Conservation (phyloP, 2,329 filamentous ascomycete species). For the Penicillium sp. region DNA sequence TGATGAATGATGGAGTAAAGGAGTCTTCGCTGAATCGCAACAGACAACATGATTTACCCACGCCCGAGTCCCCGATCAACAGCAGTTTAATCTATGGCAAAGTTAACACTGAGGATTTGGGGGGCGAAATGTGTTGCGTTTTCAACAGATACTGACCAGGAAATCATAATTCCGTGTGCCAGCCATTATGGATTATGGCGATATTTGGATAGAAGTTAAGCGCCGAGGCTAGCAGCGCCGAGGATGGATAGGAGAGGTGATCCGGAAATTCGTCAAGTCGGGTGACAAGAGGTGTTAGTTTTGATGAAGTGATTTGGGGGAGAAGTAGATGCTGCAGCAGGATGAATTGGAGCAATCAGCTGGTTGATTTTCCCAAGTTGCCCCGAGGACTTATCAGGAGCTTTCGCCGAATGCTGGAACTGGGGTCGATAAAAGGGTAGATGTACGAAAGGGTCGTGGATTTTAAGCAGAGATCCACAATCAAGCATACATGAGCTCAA, state of each 20-base stretch:
- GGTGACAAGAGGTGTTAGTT: not conserved
- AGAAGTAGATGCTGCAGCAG: not conserved
- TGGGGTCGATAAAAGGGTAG: not conserved
- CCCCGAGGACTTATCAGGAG: conserved; percentile 4
- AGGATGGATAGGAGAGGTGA: not conserved
- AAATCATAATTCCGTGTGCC: conserved; percentile 99
- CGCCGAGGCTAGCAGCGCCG: not conserved
- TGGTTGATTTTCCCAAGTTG: conserved; percentile 2
- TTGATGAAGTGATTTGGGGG: not conserved
- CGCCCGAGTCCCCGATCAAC: conserved; percentile 93
- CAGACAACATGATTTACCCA: conserved; percentile 96
- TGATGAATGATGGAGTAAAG: conserved; percentile 97
- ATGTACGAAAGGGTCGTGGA: not conserved
- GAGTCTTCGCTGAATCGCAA: conserved; percentile 96
- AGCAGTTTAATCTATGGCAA: conserved; percentile 81
- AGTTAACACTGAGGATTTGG: not conserved
- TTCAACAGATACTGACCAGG: conserved; percentile 64
- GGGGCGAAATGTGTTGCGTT: not conserved
- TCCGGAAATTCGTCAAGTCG: not conserved
- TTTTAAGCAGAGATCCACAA: not conserved
- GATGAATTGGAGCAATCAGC: conserved; percentile 1
- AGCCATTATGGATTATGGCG: conserved; percentile 63
- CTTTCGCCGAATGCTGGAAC: not conserved
- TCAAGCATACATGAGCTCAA: not conserved
- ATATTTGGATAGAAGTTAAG: conserved; percentile 6